Conservation (phyloP, 331 rosid genomes). For the Pyracantha coccinea region DNA sequence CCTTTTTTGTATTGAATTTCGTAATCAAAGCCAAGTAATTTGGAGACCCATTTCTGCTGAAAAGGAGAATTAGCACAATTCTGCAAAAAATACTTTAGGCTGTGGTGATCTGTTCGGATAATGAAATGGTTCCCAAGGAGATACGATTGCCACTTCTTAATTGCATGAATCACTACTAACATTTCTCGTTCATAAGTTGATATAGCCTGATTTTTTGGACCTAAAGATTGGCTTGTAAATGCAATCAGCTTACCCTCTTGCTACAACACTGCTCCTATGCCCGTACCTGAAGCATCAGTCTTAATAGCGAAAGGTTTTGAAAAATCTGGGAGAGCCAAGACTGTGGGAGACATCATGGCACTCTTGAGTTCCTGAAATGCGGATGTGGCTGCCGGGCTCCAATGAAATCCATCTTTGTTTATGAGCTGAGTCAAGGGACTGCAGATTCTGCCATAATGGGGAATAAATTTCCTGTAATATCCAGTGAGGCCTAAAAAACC, state of each 20-base stretch:
- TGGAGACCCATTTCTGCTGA: neutral
- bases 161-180: neutral
- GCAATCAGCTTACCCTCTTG: neutral
- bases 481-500: no score
- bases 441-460: no score
- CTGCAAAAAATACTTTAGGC: neutral
- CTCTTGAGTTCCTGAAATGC: no score
- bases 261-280: neutral
- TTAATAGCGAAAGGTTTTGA: neutral
- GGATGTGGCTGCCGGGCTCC: no score
- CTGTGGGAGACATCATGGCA: neutral
- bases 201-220: neutral
- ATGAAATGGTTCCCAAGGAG: neutral
- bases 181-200: neutral
- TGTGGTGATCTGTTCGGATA: neutral
- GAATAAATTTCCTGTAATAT: no score
- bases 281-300: neutral
- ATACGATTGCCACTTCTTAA: neutral
- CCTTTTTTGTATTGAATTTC: neutral
- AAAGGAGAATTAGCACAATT: neutral
- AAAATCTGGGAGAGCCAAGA: neutral
- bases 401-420: no score
- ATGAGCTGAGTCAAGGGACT: no score
- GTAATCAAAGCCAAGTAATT: neutral
- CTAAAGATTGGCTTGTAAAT: neutral